Percentiles rank a stretch among this genome's conserved stretches.
Evolutionary conservation across 305 asterid species (phyloP).

Genomic region (Solanum hybrid): DNA sequence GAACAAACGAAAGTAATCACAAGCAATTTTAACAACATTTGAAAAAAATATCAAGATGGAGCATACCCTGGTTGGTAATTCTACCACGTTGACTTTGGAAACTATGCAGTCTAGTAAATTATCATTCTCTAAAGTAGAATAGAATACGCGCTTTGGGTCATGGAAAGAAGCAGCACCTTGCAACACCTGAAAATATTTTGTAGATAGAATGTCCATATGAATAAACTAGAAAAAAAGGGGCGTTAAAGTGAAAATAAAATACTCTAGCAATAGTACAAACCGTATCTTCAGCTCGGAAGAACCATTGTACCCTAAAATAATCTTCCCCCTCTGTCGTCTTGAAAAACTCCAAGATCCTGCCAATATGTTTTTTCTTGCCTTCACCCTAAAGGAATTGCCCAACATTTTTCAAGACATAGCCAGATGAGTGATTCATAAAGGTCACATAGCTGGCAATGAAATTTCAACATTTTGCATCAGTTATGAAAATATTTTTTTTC

Average conservation of each 20-base stretch:
- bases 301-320: conserved; percentile 80
- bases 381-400: conserved; percentile 36
- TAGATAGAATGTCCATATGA: background rate
- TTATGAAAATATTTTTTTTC: background rate
- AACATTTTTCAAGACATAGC: conserved; percentile 21
- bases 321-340: conserved; percentile 58
- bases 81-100: conserved; percentile 56
- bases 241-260: background rate
- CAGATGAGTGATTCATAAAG: conserved; percentile 17
- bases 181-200: conserved; percentile 45
- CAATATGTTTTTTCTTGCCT: conserved; percentile 53
- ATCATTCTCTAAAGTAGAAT: conserved; percentile 68
- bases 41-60: background rate
- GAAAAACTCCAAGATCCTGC: conserved; percentile 72
- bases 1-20: background rate
- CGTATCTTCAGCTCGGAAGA: conserved; percentile 75
- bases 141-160: conserved; percentile 73
- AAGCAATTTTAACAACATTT: background rate
- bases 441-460: conserved; percentile 16
- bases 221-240: background rate
- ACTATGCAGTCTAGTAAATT: conserved; percentile 76
- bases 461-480: conserved; percentile 10
- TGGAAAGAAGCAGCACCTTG: conserved; percentile 49
- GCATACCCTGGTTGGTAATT: conserved; percentile 45
- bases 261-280: conserved; percentile 21